phyloP scores from a whole-genome alignment of 2,329 filamentous ascomycete genomes.

The Curvularia spicifera region DNA sequence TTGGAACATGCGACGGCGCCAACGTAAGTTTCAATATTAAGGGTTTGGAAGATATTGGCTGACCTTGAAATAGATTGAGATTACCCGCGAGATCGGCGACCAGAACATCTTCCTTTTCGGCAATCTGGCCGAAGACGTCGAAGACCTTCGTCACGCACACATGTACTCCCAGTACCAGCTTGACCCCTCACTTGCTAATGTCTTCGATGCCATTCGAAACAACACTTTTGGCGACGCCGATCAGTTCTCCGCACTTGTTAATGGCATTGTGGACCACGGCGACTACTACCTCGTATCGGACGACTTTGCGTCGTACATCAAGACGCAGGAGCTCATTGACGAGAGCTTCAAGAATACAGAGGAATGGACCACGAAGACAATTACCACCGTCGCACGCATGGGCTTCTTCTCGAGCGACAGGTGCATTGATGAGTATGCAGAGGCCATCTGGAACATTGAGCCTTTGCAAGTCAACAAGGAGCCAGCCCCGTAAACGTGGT shows the following conservation, averaged over 20 bases:
- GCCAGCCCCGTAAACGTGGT: conserved; percentile 23
- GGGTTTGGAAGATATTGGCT: conserved; percentile 3
- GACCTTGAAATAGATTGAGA: conserved; percentile 72
- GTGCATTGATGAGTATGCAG: conserved; percentile 96
- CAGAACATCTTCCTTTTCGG: conserved; percentile 99
- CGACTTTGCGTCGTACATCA: conserved; percentile 93
- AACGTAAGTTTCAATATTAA: conserved; percentile 71
- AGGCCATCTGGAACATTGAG: conserved; percentile 96
- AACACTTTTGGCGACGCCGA: conserved; percentile 80
- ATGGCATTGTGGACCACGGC: conserved; percentile 87
- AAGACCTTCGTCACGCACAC: conserved; percentile 90
- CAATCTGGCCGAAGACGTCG: conserved; percentile 93
- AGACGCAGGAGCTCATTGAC: conserved; percentile 90
- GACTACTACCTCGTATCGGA: conserved; percentile 98
- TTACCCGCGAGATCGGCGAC: conserved; percentile 94
- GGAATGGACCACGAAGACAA: conserved; percentile 89
- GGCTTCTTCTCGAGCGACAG: conserved; percentile 96
- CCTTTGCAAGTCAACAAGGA: conserved; percentile 63
- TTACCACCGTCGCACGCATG: conserved; percentile 88
- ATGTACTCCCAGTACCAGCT: conserved; percentile 80
- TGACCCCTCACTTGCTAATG: conserved; percentile 76
- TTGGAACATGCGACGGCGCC: conserved; percentile 96
- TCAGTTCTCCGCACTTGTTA: conserved; percentile 82
- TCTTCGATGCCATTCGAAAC: conserved; percentile 82
- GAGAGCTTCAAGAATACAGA: conserved; percentile 91